Conservation (phyloP, 768 basidiomycete genomes). For the Hypholoma sublateritium region DNA sequence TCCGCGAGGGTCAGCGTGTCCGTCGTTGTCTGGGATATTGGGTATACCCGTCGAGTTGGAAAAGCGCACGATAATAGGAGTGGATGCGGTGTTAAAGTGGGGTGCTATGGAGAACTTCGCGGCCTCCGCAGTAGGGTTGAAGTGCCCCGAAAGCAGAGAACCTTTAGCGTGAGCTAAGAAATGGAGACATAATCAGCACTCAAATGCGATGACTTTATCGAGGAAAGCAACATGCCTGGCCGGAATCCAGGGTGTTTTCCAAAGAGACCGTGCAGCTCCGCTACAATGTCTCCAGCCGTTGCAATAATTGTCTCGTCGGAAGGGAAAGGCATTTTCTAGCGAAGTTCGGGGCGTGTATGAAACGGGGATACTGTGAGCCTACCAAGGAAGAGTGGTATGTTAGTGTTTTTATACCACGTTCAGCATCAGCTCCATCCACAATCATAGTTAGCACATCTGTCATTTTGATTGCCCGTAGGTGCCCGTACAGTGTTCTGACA, state of each 20-base stretch:
- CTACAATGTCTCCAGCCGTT: constrained; percentile 13
- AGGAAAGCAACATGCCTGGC: constrained; percentile 3
- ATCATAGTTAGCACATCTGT: neutral
- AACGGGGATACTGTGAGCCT: too few relatives aligned
- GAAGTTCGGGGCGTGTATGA: neutral
- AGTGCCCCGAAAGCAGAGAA: constrained; percentile 9
- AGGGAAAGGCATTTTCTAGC: constrained; percentile 13
- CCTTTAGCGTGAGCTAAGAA: constrained; percentile 17
- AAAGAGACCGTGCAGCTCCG: constrained; percentile 14
- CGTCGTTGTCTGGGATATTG: constrained; percentile 15
- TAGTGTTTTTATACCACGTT: neutral
- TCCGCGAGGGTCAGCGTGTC: constrained; percentile 16
- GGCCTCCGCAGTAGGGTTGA: constrained; percentile 12
- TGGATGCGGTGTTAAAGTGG: constrained; percentile 14
- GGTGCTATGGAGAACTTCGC: constrained; percentile 10
- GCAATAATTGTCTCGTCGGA: constrained; percentile 14
- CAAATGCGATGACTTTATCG: neutral
- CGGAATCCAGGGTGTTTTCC: constrained; percentile 17
- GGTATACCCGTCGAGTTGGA: constrained; percentile 19
- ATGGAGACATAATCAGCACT: neutral
- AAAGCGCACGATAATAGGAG: constrained; percentile 13
- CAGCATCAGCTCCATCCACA: neutral
- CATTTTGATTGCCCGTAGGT: neutral
- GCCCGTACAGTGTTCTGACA: too few relatives aligned
- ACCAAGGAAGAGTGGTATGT: neutral